Conservation (phyloP, 1,139 yeast genomes). For the Hemisphaericaspora subhashii region DNA sequence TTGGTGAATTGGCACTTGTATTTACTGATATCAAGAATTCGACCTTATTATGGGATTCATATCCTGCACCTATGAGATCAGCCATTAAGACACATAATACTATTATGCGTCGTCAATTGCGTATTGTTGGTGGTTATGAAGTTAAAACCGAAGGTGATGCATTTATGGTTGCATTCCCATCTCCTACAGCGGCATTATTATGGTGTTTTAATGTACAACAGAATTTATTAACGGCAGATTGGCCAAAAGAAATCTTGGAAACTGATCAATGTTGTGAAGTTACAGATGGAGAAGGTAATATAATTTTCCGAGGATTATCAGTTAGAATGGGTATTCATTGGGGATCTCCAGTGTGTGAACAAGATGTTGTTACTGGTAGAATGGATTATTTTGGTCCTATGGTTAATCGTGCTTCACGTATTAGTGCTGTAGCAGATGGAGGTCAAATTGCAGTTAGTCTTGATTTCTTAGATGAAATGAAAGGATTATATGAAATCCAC, state of each 20-base stretch:
- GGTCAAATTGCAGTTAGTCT: conserved; percentile 91
- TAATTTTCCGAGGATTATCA: conserved; percentile 81
- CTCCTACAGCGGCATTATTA: conserved; percentile 83
- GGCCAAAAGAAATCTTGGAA: conserved; percentile 93
- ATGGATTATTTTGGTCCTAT: conserved; percentile 99
- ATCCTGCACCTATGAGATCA: conserved; percentile 92
- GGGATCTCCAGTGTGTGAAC: conserved; percentile 97
- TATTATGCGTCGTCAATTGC: conserved; percentile 88
- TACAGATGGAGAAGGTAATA: conserved; percentile 60
- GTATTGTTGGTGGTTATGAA: conserved; percentile 95
- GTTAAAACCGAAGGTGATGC: conserved; percentile 99
- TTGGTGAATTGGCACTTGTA: conserved; percentile 90
- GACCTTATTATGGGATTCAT: conserved; percentile 88
- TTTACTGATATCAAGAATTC: conserved; percentile 97
- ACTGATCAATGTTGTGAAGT: conserved; percentile 84
- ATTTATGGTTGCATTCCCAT: conserved; percentile 96
- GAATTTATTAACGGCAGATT: conserved; percentile 77
- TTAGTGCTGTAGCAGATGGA: conserved; percentile 94
- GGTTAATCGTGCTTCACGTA: conserved; percentile 94
- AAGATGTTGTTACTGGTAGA: conserved; percentile 90
- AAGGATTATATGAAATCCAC: conserved; percentile 56
- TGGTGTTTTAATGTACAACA: conserved; percentile 96
- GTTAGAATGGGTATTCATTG: conserved; percentile 98
- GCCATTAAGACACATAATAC: conserved; percentile 94
- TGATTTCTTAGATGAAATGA: conserved; percentile 75